Base-by-base conservation (phyloP, 73 alveolate species). In the Paraurostyla sp. region DNA sequence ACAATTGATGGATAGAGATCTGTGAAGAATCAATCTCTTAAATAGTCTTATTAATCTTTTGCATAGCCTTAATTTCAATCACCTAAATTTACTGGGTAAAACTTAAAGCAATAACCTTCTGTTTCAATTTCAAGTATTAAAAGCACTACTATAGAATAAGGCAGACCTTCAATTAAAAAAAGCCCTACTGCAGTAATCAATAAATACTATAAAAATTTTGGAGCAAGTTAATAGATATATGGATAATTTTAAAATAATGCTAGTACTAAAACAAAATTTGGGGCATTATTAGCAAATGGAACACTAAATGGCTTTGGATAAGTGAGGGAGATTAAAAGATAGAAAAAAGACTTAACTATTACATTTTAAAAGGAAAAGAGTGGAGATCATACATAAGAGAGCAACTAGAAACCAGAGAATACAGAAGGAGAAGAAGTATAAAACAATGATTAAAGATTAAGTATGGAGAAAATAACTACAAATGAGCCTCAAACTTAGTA, bases 171-270 rank as follows among this genome's bases (percentile, higher is more conserved):
- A 29, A 2, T 60, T 3, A 25, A 33, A 9, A 60, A 60, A 27
- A 60, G 78, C 25, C 78, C 78, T 29, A 60, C 78, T 27, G 78
- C 78, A 60, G 78, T 60, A 7, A 60, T 60, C 25, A 60, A 60
- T 29, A 60, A 60, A 29, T 60, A 60, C 50, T 60, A 60, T 60
- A 60, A 60, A 32, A 60, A 60, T 50, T 60, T 60, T 60, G 78
- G 78, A 3, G 3, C 3, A 25, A 6, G 13, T 9, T 60, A 60
- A 29, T 30, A 2, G 49, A 9, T 6, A 27, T 9, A 9, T 9
- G 13, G 32, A 27, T 29, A 60, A 30, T 27, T n/a, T 25, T 49
- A 60, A 33, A 33, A 18, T 52, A 52, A 27, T 30, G 32, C 22
- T 60, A 50, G 78, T 29, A 50, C 51, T 13, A 60, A 60, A 27